phyloP scores from a whole-genome alignment of 1,139 yeast genomes.

The Pichia sp. region DNA sequence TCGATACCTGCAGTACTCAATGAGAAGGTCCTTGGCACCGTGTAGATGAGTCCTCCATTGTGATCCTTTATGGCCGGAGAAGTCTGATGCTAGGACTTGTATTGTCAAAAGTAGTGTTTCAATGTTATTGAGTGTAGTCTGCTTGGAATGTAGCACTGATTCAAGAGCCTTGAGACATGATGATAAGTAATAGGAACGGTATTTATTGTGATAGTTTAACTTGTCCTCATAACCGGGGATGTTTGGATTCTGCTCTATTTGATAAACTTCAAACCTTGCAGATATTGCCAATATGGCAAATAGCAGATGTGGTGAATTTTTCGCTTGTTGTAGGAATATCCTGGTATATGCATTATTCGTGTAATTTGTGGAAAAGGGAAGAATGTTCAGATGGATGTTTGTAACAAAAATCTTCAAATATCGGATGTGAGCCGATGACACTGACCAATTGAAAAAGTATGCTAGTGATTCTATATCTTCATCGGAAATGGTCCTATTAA shows the following conservation, averaged over 20 bases:
- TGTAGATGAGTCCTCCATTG: slow-evolving; percentile 61
- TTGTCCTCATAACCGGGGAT: slow-evolving; percentile 14
- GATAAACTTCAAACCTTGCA: slow-evolving; percentile 40
- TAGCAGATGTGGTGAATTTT: slow-evolving; percentile 44
- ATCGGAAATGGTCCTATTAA: slow-evolving; percentile 24
- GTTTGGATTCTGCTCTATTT: slow-evolving; percentile 18
- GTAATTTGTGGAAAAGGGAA: slow-evolving; percentile 31
- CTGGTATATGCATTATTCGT: slow-evolving; percentile 36
- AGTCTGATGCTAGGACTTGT: slow-evolving; percentile 51
- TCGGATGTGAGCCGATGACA: slow-evolving; percentile 27
- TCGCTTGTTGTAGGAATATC: slow-evolving; percentile 43
- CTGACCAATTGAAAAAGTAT: slow-evolving; percentile 25
- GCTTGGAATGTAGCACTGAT: slow-evolving; percentile 30
- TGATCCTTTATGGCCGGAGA: slow-evolving; percentile 42
- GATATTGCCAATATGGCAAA: slow-evolving; percentile 57
- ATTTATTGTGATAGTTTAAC: slow-evolving; percentile 35
- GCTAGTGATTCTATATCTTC: slow-evolving; percentile 22
- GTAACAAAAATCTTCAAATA: slow-evolving; percentile 33
- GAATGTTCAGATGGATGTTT: slow-evolving; percentile 31
- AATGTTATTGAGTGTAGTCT: slow-evolving; percentile 40
- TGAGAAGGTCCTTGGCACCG: slow-evolving; percentile 56
- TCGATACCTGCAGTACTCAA: slow-evolving; percentile 37
- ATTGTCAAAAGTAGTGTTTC: slow-evolving; percentile 56
- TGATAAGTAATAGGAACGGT: slow-evolving; percentile 43
- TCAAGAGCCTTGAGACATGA: slow-evolving; percentile 46